Base-by-base conservation (phyloP, 164 flowering plant species). In the Echeveria elegans region DNA sequence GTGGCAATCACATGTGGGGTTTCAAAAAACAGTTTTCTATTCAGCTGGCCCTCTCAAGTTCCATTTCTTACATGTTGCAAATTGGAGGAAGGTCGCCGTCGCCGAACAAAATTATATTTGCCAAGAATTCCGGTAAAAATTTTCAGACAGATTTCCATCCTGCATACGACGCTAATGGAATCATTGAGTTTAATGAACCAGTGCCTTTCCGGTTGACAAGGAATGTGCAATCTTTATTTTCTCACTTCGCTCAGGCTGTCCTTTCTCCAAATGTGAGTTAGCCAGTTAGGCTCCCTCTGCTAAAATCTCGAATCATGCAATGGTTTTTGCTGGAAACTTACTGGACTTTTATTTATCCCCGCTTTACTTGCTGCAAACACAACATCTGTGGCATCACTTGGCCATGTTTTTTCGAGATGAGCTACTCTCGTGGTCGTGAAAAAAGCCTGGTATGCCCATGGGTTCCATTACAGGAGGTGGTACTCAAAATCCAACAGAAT, bases 321-420 rank as follows among this genome's bases (percentile, higher is more conserved):
- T 50, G n/a, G 24, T 14, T 56, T 56, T 32, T 7, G 32, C 32
- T 10, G 19, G 32, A n/a, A n/a, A 28, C 61, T 56, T 4, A 56
- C 30, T 14, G 30, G 61, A 0, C n/a, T 29, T 26, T 56, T 50
- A 7, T 23, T 50, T 6, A n/a, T n/a, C n/a, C 32, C 38, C 63
- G 72, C 37, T 23, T 4, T 0, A 66, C 10, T 72, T 80, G 58
- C 97, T 92, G 99, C 98, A 95, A 95, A 87, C 70, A 65, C 90
- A 87, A 76, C 98, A 92, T 77, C 30, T 95, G 26, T 90, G 97
- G 96, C 86, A 95, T 76, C 99, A 95, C 52, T 72, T 95, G 43
- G 98, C 94, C 5, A 92, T 95, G 99, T 95, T 95, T 75, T 95
- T 95, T 86, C 94, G 98, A 18, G 99, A 95, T 77, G 99, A 95